These are phyloP conservation scores for Myxozyma neglecta DNA, from an alignment of 805 yeast genomes.

Conservation along the genomic window DNA sequence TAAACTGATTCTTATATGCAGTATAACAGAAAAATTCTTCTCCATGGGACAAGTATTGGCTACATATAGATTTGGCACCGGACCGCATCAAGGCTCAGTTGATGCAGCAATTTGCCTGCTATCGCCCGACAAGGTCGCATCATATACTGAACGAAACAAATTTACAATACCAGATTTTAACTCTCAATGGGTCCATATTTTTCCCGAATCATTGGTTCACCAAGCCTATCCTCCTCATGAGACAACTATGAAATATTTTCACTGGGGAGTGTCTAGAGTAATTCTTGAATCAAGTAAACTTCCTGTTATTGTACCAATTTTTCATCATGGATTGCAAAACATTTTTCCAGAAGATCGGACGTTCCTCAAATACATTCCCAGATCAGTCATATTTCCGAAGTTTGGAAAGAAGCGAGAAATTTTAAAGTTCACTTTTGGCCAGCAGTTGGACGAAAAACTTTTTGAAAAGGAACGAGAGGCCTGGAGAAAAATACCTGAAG, in stretches of 20 bases:
- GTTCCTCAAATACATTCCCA: conserved; percentile 50
- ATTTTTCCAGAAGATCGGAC: conserved; percentile 75
- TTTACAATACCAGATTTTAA: background rate
- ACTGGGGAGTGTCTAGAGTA: conserved; percentile 90
- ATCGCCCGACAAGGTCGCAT: conserved; percentile 32
- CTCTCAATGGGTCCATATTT: conserved; percentile 80
- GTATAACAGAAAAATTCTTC: conserved; percentile 53
- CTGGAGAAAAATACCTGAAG: conserved; percentile 66
- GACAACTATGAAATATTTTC: conserved; percentile 89
- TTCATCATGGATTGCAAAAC: conserved; percentile 80
- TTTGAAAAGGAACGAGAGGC: conserved; percentile 62
- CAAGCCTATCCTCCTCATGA: conserved; percentile 74
- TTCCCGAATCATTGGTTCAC: conserved; percentile 92
- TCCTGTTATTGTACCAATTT: conserved; percentile 87
- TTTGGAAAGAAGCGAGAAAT: conserved; percentile 37
- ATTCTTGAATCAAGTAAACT: conserved; percentile 78
- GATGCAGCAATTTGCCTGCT: conserved; percentile 83
- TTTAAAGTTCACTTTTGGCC: conserved; percentile 69
- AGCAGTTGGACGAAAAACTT: conserved; percentile 59
- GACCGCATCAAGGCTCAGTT: conserved; percentile 86
- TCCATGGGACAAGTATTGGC: conserved; percentile 86
- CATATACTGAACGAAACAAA: background rate
- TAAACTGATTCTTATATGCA: conserved; percentile 1
- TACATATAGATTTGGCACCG: conserved; percentile 84
- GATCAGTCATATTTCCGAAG: conserved; percentile 47